These are phyloP conservation scores for Trichoderma brevicompactum DNA, from an alignment of 2,329 filamentous ascomycete genomes.

Conservation along the genomic window DNA sequence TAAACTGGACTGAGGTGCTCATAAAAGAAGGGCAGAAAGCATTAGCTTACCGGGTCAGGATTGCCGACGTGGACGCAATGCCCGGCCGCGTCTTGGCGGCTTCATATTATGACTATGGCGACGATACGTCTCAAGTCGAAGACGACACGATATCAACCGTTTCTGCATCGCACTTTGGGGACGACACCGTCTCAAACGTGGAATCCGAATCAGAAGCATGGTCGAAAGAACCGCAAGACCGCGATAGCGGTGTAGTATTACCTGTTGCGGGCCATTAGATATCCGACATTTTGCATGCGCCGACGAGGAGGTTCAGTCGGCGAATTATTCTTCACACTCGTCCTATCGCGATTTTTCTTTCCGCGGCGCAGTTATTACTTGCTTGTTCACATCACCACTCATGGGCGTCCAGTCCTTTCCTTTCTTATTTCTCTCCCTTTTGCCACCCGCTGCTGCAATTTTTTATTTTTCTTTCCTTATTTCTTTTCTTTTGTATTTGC, in stretches of 20 bases:
- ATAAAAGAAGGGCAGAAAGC: slow-evolving; percentile 89
- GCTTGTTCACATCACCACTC: slow-evolving; percentile 23
- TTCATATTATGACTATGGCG: slow-evolving; percentile 63
- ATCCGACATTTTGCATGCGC: background rate
- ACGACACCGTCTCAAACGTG: slow-evolving; percentile 35
- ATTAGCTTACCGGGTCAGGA: slow-evolving; percentile 77
- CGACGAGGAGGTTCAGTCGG: background rate
- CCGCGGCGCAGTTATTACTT: slow-evolving; percentile 11
- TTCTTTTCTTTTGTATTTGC: slow-evolving; percentile 19
- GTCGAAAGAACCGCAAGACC: slow-evolving; percentile 51
- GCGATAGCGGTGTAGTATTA: slow-evolving; percentile 59
- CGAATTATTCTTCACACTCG: slow-evolving; percentile 6
- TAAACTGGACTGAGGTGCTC: slow-evolving; percentile 86
- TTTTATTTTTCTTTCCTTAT: slow-evolving; percentile 10
- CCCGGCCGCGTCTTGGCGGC: slow-evolving; percentile 74
- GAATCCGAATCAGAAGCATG: slow-evolving; percentile 38
- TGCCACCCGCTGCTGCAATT: slow-evolving; percentile 15
- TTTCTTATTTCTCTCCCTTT: slow-evolving; percentile 2
- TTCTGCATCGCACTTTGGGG: slow-evolving; percentile 20
- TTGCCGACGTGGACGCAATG: slow-evolving; percentile 72
- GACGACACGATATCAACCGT: slow-evolving; percentile 35
- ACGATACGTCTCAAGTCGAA: slow-evolving; percentile 35
- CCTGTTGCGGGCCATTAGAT: slow-evolving; percentile 45
- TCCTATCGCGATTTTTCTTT: background rate
- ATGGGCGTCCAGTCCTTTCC: background rate